Evolutionary conservation across 495 filamentous ascomycete genomes (phyloP), one percentile per base, ranked within the genome.

Genomic region (Ramalina peruviana): DNA sequence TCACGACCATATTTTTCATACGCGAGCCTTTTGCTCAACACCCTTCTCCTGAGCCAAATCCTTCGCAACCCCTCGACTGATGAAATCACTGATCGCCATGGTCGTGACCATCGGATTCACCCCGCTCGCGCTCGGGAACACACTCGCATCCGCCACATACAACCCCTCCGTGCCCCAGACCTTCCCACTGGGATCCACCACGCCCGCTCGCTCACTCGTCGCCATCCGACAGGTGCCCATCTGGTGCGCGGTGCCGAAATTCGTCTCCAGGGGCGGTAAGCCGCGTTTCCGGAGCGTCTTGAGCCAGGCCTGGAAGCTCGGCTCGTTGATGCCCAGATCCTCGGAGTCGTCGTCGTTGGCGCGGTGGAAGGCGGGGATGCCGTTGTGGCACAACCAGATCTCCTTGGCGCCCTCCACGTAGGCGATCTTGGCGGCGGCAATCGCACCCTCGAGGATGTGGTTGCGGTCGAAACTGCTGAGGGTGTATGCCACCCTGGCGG

Each of bases 21-120:
- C 20, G 20, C 30, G 25, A 26, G 45, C 45, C 45, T 17, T 36
- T 26, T 48, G 26, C 21, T 48, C 26, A 1, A 19, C 42, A 4
- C 33, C n/a, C 16, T 21, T 26, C 21, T 46, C 40, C 25, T 38
- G 33, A 16, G 36, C 38, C 54, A 65, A 41, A 21, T 55, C 74
- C 50, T 55, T 64, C 3, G 63, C 66, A 2, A 84, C 47, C 1
- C 71, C 71, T 62, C 69, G 62, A 6, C 71, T 72, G 25, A 84
- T 74, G 68, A 72, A 75, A 50, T 83, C 75, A 23, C 81, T 71
- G 55, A 94, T 88, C 3, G 80, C 86, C 88, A 95, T 92, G 49
- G 74, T 82, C 40, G 88, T 94, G 33, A 94, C 67, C 89, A 95
- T 95, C 3, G 88, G 90, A 62, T 95, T 95, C 11, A 93, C 88